Conservation (phyloP, 2,329 filamentous ascomycete species). For the Knufia petricola region DNA sequence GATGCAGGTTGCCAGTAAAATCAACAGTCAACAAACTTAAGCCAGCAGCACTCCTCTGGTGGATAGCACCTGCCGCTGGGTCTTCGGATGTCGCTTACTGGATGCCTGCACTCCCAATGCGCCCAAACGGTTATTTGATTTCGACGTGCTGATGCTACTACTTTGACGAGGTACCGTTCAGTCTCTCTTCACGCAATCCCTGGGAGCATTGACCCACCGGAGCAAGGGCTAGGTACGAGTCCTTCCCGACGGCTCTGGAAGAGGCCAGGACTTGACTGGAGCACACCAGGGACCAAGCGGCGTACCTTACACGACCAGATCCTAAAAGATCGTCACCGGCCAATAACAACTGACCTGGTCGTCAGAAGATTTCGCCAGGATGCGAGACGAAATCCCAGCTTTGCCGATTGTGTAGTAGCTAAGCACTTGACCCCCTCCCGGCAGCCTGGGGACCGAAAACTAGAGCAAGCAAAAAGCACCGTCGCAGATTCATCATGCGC, state of each 20-base stretch:
- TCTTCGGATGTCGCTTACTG: not conserved
- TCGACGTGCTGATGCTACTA: not conserved
- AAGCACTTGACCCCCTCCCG: not conserved
- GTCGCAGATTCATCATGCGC: not conserved
- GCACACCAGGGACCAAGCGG: not conserved
- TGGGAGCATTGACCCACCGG: not conserved
- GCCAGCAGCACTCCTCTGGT: not conserved
- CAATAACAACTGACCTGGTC: not conserved
- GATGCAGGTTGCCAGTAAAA: conserved; percentile 3
- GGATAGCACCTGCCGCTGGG: not conserved
- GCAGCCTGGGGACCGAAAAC: not conserved
- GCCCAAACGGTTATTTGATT: too few species aligned
- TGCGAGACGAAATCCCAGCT: not conserved
- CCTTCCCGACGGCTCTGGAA: not conserved
- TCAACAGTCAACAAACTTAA: not conserved
- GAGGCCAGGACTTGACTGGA: not conserved
- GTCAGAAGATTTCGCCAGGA: not conserved
- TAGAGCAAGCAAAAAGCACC: not conserved
- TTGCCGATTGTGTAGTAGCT: not conserved
- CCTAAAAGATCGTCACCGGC: not conserved
- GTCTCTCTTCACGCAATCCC: not conserved
- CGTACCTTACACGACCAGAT: not conserved
- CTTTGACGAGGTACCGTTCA: not conserved
- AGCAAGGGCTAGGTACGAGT: not conserved
- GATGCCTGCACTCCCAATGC: not conserved